A percentile compares a stretch with the other conserved stretches of the same genome.
Evolutionary conservation across 306 rosid species (phyloP).

Genomic region (Casuarina equisetifolia): DNA sequence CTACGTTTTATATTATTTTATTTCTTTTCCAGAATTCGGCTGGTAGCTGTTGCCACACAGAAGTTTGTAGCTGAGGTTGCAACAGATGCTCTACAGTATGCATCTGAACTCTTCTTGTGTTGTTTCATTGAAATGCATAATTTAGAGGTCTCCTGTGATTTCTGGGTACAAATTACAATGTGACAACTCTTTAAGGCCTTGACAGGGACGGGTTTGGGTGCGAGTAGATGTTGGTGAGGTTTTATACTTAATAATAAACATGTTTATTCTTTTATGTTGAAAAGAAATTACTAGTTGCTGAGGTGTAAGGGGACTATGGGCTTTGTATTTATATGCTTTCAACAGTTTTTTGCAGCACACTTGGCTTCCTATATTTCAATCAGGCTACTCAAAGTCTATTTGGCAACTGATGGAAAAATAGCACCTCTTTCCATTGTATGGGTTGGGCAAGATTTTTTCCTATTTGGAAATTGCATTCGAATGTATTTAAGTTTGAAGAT

Average conservation of each 20-base stretch:
- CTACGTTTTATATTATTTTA: constrained; percentile 8
- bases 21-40: constrained; percentile 56
- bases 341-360: background rate
- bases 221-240: constrained; percentile 2
- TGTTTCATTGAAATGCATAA: background rate
- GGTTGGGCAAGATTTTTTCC: background rate
- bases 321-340: background rate
- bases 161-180: background rate
- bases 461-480: background rate
- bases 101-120: constrained; percentile 4
- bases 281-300: background rate
- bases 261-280: background rate
- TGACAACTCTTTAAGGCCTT: constrained; percentile 5
- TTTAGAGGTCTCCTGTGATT: background rate
- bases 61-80: constrained; percentile 90
- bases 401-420: background rate
- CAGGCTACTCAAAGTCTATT: background rate
- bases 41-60: constrained; percentile 86
- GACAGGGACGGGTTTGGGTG: background rate
- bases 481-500: background rate
- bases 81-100: constrained; percentile 71
- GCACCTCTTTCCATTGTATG: background rate
- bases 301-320: background rate
- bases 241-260: background rate
- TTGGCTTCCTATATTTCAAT: background rate